phyloP scores from a whole-genome alignment of 305 asterid species.

The Petunia hybrid region DNA sequence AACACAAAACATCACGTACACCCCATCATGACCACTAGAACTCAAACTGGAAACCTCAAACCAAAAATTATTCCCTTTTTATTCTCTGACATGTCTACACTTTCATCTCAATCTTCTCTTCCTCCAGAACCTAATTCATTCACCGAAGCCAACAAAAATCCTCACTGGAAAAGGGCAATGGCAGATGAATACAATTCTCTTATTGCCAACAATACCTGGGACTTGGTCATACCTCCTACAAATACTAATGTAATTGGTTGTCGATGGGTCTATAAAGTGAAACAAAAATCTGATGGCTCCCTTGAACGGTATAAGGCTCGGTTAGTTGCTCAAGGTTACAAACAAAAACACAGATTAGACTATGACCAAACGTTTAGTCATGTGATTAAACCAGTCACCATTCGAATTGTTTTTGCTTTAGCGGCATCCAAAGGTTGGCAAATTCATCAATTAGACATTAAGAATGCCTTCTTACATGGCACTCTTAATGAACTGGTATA shows the following conservation, averaged over 20 bases:
- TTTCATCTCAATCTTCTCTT: neutral
- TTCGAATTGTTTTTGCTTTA: neutral
- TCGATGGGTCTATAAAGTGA: neutral
- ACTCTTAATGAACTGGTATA: constrained; percentile 7
- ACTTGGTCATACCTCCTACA: neutral
- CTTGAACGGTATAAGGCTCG: neutral
- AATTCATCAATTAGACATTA: constrained; percentile 8
- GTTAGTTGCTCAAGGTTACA: neutral
- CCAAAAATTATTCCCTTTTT: neutral
- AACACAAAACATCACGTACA: neutral
- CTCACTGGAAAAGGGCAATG: constrained; percentile 23
- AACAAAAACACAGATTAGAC: neutral
- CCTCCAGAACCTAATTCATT: neutral
- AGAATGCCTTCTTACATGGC: constrained; percentile 18
- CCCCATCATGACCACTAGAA: neutral
- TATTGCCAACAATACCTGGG: neutral
- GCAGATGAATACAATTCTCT: constrained; percentile 15
- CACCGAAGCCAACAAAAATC: neutral
- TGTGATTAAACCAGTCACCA: neutral
- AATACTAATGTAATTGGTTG: neutral
- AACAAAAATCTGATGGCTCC: neutral
- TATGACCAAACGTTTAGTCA: neutral
- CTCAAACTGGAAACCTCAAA: neutral
- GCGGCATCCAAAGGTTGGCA: neutral
- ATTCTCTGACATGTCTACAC: neutral